A percentile compares a stretch with the other conserved stretches of the same genome.
phyloP scores from a whole-genome alignment of 306 rosid species.

The Fagus sylvatica region DNA sequence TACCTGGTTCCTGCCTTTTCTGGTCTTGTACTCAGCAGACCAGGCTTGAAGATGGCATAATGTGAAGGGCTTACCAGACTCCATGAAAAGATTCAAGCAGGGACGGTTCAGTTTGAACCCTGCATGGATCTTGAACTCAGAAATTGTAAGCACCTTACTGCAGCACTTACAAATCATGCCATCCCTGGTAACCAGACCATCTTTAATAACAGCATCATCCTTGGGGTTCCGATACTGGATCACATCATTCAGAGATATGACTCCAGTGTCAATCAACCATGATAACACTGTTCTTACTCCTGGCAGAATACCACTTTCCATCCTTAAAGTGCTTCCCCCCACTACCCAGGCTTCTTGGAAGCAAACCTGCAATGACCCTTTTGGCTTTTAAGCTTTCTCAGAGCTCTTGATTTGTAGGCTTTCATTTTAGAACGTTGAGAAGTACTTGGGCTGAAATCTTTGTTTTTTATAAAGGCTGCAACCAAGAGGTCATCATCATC shows the following conservation, averaged over 20 bases:
- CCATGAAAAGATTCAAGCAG: constrained; percentile 87
- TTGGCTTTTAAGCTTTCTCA: constrained; percentile 55
- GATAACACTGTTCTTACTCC: constrained; percentile 78
- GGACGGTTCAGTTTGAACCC: constrained; percentile 83
- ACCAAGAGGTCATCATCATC: constrained; percentile 89
- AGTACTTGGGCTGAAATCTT: constrained; percentile 48
- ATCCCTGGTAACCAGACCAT: constrained; percentile 76
- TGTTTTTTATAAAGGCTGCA: constrained; percentile 77
- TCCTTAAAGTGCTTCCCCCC: constrained; percentile 72
- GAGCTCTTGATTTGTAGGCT: constrained; percentile 51
- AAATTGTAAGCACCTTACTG: constrained; percentile 53
- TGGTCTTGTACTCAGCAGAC: constrained; percentile 88
- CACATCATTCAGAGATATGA: constrained; percentile 62
- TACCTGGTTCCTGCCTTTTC: constrained; percentile 58
- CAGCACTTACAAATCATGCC: constrained; percentile 90
- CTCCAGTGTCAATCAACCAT: constrained; percentile 83
- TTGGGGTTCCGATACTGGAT: constrained; percentile 73
- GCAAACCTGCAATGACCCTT: constrained; percentile 77
- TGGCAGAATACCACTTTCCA: constrained; percentile 52
- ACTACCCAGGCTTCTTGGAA: constrained; percentile 66
- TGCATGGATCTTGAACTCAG: constrained; percentile 83
- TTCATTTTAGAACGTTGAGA: constrained; percentile 42
- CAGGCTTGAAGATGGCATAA: constrained; percentile 98
- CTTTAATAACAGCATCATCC: constrained; percentile 62
- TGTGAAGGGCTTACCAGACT: constrained; percentile 83